These are phyloP conservation scores for Turnera subulata DNA, from an alignment of 345 rosid genomes.

Conservation along the genomic window DNA sequence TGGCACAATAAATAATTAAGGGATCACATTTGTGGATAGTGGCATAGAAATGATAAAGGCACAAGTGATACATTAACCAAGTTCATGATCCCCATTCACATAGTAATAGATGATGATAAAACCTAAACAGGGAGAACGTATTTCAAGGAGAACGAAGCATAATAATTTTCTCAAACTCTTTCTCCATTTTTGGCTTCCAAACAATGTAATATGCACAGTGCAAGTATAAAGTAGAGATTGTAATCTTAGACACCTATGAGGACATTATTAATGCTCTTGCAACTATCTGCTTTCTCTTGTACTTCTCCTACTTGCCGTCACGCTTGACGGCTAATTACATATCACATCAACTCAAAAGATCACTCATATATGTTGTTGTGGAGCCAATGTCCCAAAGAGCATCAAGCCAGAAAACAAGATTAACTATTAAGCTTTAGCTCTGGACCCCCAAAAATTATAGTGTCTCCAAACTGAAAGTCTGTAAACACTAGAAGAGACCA, in stretches of 20 bases:
- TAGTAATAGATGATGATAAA: no score
- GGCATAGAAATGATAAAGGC: no score
- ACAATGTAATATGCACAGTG: no score
- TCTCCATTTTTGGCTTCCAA: no score
- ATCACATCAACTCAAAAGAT: slow-evolving; percentile 19
- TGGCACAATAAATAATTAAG: no score
- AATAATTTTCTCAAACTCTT: no score
- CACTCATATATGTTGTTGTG: slow-evolving; percentile 16
- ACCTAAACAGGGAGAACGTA: no score
- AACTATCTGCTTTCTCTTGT: not conserved
- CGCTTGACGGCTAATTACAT: slow-evolving; percentile 1
- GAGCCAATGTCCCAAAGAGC: slow-evolving; percentile 13
- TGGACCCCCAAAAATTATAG: slow-evolving; percentile 15
- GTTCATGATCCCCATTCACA: no score
- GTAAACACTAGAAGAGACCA: slow-evolving; percentile 19
- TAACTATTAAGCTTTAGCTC: slow-evolving; percentile 17
- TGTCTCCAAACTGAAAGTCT: slow-evolving; percentile 19
- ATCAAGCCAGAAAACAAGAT: slow-evolving; percentile 7
- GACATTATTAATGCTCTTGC: not conserved
- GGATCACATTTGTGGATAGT: no score
- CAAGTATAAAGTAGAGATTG: no score
- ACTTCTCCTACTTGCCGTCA: slow-evolving; percentile 3
- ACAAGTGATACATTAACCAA: no score
- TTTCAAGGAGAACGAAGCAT: no score
- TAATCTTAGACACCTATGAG: not conserved